Percentiles rank a stretch among this genome's conserved stretches.
Evolutionary conservation across 768 basidiomycete species (phyloP).

Genomic region (Amanita thiersii): DNA sequence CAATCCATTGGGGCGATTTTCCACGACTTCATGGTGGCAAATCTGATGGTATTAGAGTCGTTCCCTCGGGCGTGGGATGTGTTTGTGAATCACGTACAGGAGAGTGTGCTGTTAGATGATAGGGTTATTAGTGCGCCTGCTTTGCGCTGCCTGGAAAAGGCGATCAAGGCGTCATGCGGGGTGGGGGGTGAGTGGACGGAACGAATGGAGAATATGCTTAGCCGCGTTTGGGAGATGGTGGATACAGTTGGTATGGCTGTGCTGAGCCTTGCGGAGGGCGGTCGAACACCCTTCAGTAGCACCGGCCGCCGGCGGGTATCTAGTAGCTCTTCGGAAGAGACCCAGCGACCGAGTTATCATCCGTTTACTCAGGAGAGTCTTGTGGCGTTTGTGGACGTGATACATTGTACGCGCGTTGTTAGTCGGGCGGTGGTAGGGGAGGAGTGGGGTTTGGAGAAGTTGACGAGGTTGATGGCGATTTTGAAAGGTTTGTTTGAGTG

Average conservation of each 20-base stretch:
- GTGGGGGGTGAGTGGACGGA: slow-evolving; percentile 34
- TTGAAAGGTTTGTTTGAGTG: slow-evolving; percentile 48
- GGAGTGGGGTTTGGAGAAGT: slow-evolving; percentile 61
- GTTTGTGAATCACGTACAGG: slow-evolving; percentile 66
- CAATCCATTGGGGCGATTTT: slow-evolving; percentile 81
- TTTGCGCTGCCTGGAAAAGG: slow-evolving; percentile 75
- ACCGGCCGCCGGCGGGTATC: neutral
- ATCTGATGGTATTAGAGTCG: slow-evolving; percentile 64
- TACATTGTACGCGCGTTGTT: slow-evolving; percentile 49
- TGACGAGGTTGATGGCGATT: slow-evolving; percentile 66
- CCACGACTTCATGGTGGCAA: slow-evolving; percentile 65
- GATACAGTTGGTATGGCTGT: slow-evolving; percentile 55
- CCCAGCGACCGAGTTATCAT: slow-evolving; percentile 18
- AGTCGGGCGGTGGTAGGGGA: slow-evolving; percentile 36
- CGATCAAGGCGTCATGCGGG: slow-evolving; percentile 49
- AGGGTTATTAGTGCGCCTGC: slow-evolving; percentile 75
- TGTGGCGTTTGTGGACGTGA: slow-evolving; percentile 69
- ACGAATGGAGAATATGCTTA: slow-evolving; percentile 36
- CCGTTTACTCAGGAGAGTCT: slow-evolving; percentile 84
- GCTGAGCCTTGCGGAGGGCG: slow-evolving; percentile 17
- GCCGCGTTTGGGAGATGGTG: slow-evolving; percentile 65
- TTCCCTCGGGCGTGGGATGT: slow-evolving; percentile 69
- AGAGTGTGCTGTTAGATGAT: slow-evolving; percentile 60
- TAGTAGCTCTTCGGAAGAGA: slow-evolving; percentile 14
- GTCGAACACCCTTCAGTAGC: slow-evolving; percentile 9